These are phyloP conservation scores for Trichoderma sp. DNA, from an alignment of 2,329 filamentous ascomycete genomes.

Conservation along the genomic window DNA sequence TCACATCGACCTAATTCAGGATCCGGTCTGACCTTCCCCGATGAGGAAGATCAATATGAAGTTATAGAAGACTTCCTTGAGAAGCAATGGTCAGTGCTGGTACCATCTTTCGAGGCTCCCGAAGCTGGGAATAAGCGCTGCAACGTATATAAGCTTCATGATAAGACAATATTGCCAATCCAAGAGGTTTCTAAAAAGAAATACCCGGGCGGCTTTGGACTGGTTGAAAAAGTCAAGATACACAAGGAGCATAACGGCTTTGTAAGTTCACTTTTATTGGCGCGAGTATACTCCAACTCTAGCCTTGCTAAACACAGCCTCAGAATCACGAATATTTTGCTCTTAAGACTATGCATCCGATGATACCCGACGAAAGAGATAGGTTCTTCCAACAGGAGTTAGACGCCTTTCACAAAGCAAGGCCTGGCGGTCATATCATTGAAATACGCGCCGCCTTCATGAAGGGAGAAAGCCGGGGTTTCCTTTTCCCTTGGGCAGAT, in stretches of 20 bases:
- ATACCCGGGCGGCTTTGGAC: too few relatives aligned
- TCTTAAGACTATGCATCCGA: neutral
- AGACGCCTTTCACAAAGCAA: neutral
- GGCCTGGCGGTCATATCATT: neutral
- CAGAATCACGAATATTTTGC: neutral
- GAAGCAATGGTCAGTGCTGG: too few relatives aligned
- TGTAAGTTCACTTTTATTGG: neutral
- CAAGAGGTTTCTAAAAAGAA: too few relatives aligned
- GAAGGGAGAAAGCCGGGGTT: neutral
- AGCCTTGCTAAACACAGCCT: neutral
- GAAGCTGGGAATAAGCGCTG: too few relatives aligned
- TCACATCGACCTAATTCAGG: too few relatives aligned
- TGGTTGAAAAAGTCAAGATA: too few relatives aligned
- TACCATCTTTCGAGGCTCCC: too few relatives aligned
- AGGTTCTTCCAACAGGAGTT: neutral
- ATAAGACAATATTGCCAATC: too few relatives aligned
- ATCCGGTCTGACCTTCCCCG: too few relatives aligned
- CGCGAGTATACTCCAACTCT: neutral
- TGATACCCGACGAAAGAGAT: neutral
- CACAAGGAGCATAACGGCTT: neutral
- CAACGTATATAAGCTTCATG: too few relatives aligned
- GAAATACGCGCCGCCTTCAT: neutral
- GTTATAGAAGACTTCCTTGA: too few relatives aligned
- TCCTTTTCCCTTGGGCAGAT: neutral
- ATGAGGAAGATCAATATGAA: too few relatives aligned